These are phyloP conservation scores for Debaryomyces coudertii DNA, from an alignment of 1,139 yeast genomes.

Conservation along the genomic window DNA sequence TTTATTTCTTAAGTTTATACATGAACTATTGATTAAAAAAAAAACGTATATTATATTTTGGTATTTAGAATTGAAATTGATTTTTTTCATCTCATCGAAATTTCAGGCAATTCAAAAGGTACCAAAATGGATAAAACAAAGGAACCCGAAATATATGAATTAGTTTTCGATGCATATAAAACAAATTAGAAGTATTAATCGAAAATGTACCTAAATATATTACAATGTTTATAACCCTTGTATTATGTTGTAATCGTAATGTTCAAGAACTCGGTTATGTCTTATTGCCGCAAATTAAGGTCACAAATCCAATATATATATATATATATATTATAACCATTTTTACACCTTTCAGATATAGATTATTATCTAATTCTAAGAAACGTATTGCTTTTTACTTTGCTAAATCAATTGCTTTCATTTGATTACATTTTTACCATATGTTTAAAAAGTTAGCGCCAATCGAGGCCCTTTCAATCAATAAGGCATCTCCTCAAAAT, in stretches of 20 bases:
- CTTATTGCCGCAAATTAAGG: slow-evolving; percentile 14
- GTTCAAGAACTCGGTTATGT: neutral
- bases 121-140: neutral
- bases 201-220: neutral
- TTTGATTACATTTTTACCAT: neutral
- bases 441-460: slow-evolving; percentile 14
- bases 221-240: neutral
- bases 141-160: neutral
- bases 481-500: slow-evolving; percentile 8
- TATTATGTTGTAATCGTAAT: neutral
- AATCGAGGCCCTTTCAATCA: slow-evolving; percentile 10
- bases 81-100: slow-evolving; percentile 12
- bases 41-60: neutral
- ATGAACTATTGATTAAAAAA: slow-evolving; percentile 7
- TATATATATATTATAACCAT: neutral
- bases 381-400: slow-evolving; percentile 3
- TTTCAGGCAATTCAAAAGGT: neutral
- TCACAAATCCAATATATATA: slow-evolving; percentile 13
- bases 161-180: neutral
- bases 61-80: neutral
- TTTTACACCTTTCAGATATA: neutral
- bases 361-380: neutral
- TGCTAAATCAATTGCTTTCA: slow-evolving; percentile 7
- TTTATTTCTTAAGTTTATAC: slow-evolving; percentile 14
- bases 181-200: neutral